Base-by-base conservation (phyloP, 805 yeast species). In the Pichia eremophila region DNA sequence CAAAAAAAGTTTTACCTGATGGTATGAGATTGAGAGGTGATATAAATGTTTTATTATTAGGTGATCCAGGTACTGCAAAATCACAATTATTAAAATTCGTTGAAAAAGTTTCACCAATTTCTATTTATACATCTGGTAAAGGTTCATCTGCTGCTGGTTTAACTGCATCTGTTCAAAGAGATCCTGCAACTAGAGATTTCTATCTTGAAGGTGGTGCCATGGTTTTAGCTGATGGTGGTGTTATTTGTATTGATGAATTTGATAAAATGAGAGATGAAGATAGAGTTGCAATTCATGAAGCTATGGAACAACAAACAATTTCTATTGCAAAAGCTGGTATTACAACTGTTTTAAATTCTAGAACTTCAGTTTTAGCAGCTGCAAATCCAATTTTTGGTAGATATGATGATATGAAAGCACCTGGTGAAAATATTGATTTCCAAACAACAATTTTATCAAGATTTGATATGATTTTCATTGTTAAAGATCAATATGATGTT, bases 151-250 rank as follows among this genome's bases (percentile, higher is more conserved):
- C 99, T 2, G 99, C 98, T 2, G 99, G 99, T 80, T 76, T 93
- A 66, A 93, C 99, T 2, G 99, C 99, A 0, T 84, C 95, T 17
- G 98, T 93, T 18, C 99, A 91, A 69, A 77, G 96, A 63, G 98
- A 93, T 64, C 74, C 87, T 1, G 71, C 73, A 25, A 85, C 96
- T 0, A 72, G 96, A 53, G 99, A 93, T 57, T 93, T 91, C 64
- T 91, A 86, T 64, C 71, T 93, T 46, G 99, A 93, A 75, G 99
- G 99, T 51, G 99, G 99, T 67, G 99, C 99, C 9, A 90, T 93
- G 97, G 99, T 93, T n/a, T 72, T 93, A 44, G 99, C 99, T 0
- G 99, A 93, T 69, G 98, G 98, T 38, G 99, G 99, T 55, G 97
- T 93, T 44, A 97, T 91, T 43, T 93, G 98, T 75, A 93, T 93